Percentiles rank a stretch among this genome's conserved stretches.
Evolutionary conservation across 1,139 yeast species (phyloP).

Genomic region (Meyerozyma guilliermondii): DNA sequence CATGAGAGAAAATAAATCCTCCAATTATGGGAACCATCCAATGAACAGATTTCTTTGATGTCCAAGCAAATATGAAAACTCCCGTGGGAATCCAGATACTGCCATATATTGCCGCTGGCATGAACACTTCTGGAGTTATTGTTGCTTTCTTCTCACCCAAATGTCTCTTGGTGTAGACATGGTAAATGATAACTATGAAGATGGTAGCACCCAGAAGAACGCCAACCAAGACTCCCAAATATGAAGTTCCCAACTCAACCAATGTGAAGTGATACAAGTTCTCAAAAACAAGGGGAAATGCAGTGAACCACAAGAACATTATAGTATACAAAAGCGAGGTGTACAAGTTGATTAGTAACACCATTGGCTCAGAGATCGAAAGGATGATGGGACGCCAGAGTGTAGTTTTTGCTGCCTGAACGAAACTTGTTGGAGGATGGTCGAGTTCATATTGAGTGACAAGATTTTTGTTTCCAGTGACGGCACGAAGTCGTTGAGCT

Average conservation of each 20-base stretch:
- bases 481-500: slow-evolving; percentile 9
- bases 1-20: background rate
- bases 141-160: background rate
- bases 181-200: background rate
- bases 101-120: slow-evolving; percentile 4
- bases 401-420: background rate
- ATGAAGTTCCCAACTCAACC: slow-evolving; percentile 1
- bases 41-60: slow-evolving; percentile 1
- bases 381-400: slow-evolving; percentile 4
- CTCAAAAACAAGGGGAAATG: slow-evolving; percentile 3
- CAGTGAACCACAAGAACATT: slow-evolving; percentile 4
- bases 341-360: slow-evolving; percentile 3
- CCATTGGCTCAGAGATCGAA: slow-evolving; percentile 3
- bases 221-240: slow-evolving; percentile 1
- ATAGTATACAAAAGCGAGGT: slow-evolving; percentile 3
- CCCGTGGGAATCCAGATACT: slow-evolving; percentile 4
- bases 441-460: slow-evolving; percentile 9
- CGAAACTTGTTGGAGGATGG: slow-evolving; percentile 3
- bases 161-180: background rate
- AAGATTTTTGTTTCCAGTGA: slow-evolving; percentile 8
- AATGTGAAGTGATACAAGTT: slow-evolving; percentile 1
- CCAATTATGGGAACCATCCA: slow-evolving; percentile 5
- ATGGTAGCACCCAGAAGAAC: background rate
- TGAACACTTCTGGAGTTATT: slow-evolving; percentile 1
- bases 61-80: slow-evolving; percentile 4